Percentiles rank a stretch among this genome's conserved stretches.
Evolutionary conservation across 2,329 filamentous ascomycete genomes (phyloP).

Genomic region (Apiospora phragmitis): DNA sequence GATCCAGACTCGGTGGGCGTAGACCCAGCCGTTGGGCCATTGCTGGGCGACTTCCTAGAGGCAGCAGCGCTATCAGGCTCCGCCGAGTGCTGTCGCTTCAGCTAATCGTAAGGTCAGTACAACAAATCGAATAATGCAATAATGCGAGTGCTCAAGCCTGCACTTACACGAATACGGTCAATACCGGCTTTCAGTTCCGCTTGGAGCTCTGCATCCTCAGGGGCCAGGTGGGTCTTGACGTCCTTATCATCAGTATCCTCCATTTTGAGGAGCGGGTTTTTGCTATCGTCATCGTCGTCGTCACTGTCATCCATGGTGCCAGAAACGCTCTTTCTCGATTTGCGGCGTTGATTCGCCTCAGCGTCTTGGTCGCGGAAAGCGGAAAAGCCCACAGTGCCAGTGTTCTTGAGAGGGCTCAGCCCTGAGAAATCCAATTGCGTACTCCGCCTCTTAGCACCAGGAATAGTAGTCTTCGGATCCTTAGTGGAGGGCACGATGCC

Average conservation of each 20-base stretch:
- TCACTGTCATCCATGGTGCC: conserved; percentile 65
- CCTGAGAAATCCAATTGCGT: conserved; percentile 82
- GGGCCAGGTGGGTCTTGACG: conserved; percentile 57
- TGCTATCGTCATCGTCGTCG: conserved; percentile 73
- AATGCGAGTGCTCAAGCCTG: background rate
- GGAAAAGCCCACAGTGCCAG: conserved; percentile 88
- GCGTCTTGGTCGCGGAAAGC: conserved; percentile 75
- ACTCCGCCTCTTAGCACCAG: conserved; percentile 74
- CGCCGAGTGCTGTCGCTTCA: conserved; percentile 78
- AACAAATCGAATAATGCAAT: background rate
- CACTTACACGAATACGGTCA: conserved; percentile 74
- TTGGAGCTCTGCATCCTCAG: conserved; percentile 71
- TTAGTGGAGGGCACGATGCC: conserved; percentile 77
- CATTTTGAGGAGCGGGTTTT: conserved; percentile 65
- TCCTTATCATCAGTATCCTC: conserved; percentile 65
- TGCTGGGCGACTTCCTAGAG: conserved; percentile 46
- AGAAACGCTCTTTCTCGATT: conserved; percentile 63
- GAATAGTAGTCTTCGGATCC: conserved; percentile 60
- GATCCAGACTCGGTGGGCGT: conserved; percentile 42
- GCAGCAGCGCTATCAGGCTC: conserved; percentile 58
- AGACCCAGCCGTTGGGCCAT: conserved; percentile 39
- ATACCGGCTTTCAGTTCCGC: conserved; percentile 80
- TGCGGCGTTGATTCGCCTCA: conserved; percentile 56
- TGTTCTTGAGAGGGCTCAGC: conserved; percentile 79
- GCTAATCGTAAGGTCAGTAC: conserved; percentile 43